A percentile compares a stretch with the other conserved stretches of the same genome.
Evolutionary conservation across 129 eudicot genomes (phyloP).

Genomic region (Artemisia tridentata): DNA sequence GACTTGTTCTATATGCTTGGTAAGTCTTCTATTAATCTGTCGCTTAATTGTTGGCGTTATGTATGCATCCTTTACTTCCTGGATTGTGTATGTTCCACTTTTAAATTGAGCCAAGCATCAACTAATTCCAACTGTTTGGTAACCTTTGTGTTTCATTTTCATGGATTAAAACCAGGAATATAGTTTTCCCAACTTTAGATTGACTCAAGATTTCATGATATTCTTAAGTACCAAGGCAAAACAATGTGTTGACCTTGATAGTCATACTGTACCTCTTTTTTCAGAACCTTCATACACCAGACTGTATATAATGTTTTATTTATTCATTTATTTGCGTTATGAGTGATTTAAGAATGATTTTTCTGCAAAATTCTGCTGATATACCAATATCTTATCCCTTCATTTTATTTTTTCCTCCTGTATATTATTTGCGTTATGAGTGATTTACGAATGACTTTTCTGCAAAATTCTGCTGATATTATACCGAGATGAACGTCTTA

Average conservation of each 20-base stretch:
- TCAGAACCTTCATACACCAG: background rate
- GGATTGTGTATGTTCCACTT: conserved; percentile 15
- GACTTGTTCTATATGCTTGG: conserved; percentile 97
- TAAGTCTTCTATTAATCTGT: conserved; percentile 32
- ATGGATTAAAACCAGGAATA: background rate
- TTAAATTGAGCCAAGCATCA: background rate
- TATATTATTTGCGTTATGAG: background rate
- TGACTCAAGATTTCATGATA: background rate
- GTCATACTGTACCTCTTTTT: background rate
- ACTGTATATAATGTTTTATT: too few species aligned
- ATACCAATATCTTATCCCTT: background rate
- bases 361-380: background rate
- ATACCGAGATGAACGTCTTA: background rate
- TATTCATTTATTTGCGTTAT: background rate
- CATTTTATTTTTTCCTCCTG: background rate
- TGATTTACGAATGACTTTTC: background rate
- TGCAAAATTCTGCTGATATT: background rate
- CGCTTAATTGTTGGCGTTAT: background rate
- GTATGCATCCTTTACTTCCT: background rate
- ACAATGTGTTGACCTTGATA: background rate
- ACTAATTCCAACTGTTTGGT: background rate
- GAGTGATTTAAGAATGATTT: background rate
- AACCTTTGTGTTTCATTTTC: background rate
- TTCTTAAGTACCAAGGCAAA: background rate
- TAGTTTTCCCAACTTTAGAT: background rate